Evolutionary conservation across 23 red algal genomes (phyloP).

Genomic region (Porphyridium purpureum): DNA sequence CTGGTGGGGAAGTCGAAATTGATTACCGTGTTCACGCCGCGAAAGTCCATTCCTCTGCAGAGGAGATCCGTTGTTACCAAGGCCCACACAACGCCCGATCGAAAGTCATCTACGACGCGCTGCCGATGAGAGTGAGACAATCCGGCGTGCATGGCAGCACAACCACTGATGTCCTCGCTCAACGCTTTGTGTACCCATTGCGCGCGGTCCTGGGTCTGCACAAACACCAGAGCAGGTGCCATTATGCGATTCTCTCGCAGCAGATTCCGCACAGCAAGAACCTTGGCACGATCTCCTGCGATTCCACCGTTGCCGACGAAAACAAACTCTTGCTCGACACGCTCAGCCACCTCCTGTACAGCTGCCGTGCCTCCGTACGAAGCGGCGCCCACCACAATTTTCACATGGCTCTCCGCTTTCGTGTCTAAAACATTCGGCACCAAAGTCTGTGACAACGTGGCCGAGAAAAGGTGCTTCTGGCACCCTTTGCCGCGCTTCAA

Average conservation of each 20-base stretch:
- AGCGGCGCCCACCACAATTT: conserved; percentile 32
- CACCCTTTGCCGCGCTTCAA: background rate
- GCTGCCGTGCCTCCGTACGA: conserved; percentile 28
- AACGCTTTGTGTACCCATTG: conserved; percentile 24
- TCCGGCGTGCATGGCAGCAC: conserved; percentile 39
- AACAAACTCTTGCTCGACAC: conserved; percentile 42
- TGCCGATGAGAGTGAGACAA: conserved; percentile 13
- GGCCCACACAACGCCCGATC: conserved; percentile 30
- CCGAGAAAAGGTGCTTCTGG: conserved; percentile 56
- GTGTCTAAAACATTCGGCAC: conserved; percentile 13
- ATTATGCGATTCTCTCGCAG: conserved; percentile 16
- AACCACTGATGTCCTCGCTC: conserved; percentile 10
- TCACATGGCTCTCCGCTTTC: conserved; percentile 10
- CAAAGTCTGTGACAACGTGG: conserved; percentile 50
- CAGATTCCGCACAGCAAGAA: conserved; percentile 45
- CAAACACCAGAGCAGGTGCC: conserved; percentile 72
- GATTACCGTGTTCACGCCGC: conserved; percentile 51
- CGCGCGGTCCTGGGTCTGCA: conserved; percentile 49
- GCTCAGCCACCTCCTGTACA: conserved; percentile 8
- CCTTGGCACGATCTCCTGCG: conserved; percentile 48
- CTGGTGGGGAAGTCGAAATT: conserved; percentile 71
- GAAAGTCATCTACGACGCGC: conserved; percentile 24
- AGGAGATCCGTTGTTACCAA: conserved; percentile 78
- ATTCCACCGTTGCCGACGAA: conserved; percentile 28
- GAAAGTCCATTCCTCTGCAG: conserved; percentile 66